phyloP scores from a whole-genome alignment of 2,329 filamentous ascomycete genomes.

The Camptophora hylomeconis region DNA sequence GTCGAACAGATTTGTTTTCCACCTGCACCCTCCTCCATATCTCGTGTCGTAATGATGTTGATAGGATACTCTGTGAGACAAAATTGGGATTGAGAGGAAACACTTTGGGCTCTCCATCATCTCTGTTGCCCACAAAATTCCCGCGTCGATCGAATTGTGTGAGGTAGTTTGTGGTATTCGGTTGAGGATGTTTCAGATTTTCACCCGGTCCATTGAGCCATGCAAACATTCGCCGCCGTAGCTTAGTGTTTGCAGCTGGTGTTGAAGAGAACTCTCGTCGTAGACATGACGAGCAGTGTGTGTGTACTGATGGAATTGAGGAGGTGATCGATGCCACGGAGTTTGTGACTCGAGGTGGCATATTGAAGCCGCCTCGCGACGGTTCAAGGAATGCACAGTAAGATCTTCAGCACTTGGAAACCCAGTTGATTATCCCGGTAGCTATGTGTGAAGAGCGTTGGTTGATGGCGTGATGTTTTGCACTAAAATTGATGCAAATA shows the following conservation, averaged over 20 bases:
- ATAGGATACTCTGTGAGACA: conserved; percentile 57
- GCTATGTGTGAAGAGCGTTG: too few species aligned
- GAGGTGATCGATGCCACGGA: conserved; percentile 7
- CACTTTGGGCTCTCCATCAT: conserved; percentile 32
- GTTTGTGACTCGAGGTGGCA: conserved; percentile 14
- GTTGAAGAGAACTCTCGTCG: conserved; percentile 16
- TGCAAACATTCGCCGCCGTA: conserved; percentile 42
- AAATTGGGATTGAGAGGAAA: conserved; percentile 67
- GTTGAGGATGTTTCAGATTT: conserved; percentile 35
- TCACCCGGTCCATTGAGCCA: conserved; percentile 46
- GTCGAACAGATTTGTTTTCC: conserved; percentile 57
- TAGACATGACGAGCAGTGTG: conserved; percentile 17
- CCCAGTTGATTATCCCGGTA: too few species aligned
- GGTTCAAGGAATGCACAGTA: too few species aligned
- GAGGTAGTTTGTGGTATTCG: conserved; percentile 42
- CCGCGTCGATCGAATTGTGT: conserved; percentile 39
- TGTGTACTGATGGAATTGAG: conserved; percentile 11
- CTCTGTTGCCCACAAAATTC: conserved; percentile 28
- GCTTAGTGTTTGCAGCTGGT: conserved; percentile 28
- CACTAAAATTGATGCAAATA: too few species aligned
- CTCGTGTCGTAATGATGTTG: conserved; percentile 56
- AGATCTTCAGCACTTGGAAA: too few species aligned
- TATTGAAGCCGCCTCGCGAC: conserved; percentile 5
- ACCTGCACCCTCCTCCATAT: conserved; percentile 58
- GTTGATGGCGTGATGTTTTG: too few species aligned